A percentile compares a stretch with the other conserved stretches of the same genome.
phyloP scores from a whole-genome alignment of 305 asterid genomes.

The Fraxinus dipetala region DNA sequence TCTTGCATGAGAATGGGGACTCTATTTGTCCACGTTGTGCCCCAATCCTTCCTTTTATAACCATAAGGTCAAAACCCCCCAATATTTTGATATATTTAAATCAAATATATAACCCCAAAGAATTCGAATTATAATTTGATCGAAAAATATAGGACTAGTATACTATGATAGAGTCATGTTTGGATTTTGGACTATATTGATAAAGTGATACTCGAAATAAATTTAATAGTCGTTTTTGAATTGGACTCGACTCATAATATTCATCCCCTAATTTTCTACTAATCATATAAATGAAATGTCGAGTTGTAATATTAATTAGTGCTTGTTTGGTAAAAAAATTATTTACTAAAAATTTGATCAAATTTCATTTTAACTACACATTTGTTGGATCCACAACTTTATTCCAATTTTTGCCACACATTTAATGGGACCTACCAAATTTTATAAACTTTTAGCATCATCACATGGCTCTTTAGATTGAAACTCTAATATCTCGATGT shows the following conservation, averaged over 20 bases:
- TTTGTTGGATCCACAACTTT: not conserved
- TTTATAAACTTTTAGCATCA: not conserved
- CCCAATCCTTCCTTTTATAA: not conserved
- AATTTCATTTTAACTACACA: no score
- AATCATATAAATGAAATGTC: no score
- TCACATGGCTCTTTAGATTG: not conserved
- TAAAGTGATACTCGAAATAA: no score
- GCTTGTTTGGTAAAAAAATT: no score
- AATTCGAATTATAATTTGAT: not conserved
- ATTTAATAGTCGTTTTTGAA: no score
- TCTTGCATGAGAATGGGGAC: not conserved
- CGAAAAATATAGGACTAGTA: not conserved
- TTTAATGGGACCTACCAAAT: not conserved
- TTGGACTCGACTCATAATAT: no score
- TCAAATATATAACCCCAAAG: not conserved
- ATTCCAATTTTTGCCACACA: no score
- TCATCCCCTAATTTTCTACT: no score
- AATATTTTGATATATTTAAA: no score
- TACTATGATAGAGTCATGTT: not conserved
- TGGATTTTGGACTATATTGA: no score
- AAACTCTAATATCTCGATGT: slow-evolving; percentile 4
- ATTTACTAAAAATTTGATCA: no score
- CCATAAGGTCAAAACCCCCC: not conserved
- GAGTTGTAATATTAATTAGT: not conserved
- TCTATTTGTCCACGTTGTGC: not conserved